Conservation (phyloP, 2,329 filamentous ascomycete species). For the Cercospora sp. region DNA sequence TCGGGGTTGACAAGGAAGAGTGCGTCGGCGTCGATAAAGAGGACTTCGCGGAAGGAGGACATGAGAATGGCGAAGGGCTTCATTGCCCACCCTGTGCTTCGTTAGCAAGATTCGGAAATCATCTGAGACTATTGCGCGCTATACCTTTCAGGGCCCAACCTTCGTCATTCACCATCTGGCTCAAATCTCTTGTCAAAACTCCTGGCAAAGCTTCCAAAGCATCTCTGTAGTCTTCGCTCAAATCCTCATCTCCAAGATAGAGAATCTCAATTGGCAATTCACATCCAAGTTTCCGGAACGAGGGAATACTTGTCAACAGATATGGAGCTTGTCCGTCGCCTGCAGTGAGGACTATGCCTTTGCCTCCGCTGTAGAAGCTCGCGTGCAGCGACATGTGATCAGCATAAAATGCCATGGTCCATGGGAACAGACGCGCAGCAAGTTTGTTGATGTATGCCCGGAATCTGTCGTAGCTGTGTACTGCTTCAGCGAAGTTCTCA, state of each 20-base stretch:
- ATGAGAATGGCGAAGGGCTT: constrained; percentile 52
- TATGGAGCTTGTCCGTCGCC: constrained; percentile 48
- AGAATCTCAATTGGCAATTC: constrained; percentile 45
- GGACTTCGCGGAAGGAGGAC: constrained; percentile 51
- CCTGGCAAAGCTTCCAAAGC: constrained; percentile 47
- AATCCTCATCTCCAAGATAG: constrained; percentile 49
- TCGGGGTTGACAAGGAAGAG: constrained; percentile 48
- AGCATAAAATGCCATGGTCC: constrained; percentile 46
- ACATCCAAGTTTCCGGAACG: constrained; percentile 43
- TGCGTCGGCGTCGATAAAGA: constrained; percentile 50
- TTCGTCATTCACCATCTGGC: constrained; percentile 47
- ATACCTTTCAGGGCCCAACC: too few species aligned
- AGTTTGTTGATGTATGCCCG: constrained; percentile 45
- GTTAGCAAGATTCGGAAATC: too few species aligned
- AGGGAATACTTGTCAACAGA: constrained; percentile 47
- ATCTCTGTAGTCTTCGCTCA: constrained; percentile 46
- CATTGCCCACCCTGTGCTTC: constrained; percentile 45
- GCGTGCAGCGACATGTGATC: constrained; percentile 46
- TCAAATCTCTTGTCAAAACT: constrained; percentile 49
- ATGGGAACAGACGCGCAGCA: constrained; percentile 44
- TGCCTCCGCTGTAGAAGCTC: constrained; percentile 41
- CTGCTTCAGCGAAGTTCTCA: constrained; percentile 11
- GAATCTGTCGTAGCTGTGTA: constrained; percentile 48
- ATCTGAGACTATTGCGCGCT: too few species aligned
- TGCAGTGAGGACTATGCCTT: constrained; percentile 50